Base-by-base conservation (phyloP, 108 stramenopile species). In the Epipyxis sp. region DNA sequence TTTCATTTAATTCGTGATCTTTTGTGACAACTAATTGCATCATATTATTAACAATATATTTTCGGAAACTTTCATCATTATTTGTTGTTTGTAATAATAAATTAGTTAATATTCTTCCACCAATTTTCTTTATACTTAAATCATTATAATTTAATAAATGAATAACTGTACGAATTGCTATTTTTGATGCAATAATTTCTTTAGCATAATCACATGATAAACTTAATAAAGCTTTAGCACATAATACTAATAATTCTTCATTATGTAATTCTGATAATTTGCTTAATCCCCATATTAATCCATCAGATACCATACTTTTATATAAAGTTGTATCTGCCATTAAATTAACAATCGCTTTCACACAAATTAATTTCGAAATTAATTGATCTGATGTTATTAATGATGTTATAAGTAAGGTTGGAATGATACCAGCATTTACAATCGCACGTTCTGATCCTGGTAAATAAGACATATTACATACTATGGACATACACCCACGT, bases 271-370 rank as follows among this genome's bases (percentile, higher is more conserved):
- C 3, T 37, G 71, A 29, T 42, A 74, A 57, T 46, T 74, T 74
- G 25, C 13, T 13, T 32, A 74, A 42, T 32, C 32, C 25, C 71
- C 71, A 74, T 6, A 74, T 37, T 27, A 74, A 6, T 6, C 71
- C 71, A 37, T 74, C 71, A 30, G 40, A 27, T 29, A 74, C 71
- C 71, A 74, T 74, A 42, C 10, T 6, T 6, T 3, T 25, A 37
- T 74, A 74, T 32, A 57, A 37, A 32, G n/a, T 35, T 13, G n/a
- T 37, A 37, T 74, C 71, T 13, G 44, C 44, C 71, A 74, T 74
- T 27, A 74, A 32, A 74, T 74, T 74, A 3, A 74, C 71, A 10
- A 74, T 43, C 6, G 71, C 71, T 74, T 74, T 74, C 50, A 57
- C 71, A 42, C 71, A 74, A 54, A 74, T 74, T 43, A 74, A 27